Base-by-base conservation (phyloP, 441 rosid genomes). In the Erodium trifolium region DNA sequence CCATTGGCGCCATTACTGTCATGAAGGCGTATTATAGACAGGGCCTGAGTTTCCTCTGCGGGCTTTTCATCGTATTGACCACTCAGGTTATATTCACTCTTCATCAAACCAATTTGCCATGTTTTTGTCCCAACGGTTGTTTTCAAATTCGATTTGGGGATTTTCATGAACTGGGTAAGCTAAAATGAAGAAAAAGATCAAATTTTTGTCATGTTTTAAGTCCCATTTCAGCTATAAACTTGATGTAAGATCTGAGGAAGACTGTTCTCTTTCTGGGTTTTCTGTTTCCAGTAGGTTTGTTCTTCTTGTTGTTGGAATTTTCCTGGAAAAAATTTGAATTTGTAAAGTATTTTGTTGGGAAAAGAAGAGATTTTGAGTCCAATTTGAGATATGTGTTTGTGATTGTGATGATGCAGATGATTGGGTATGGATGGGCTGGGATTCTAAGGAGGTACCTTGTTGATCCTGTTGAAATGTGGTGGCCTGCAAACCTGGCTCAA, bases 381-480 rank as follows among this genome's bases (percentile, higher is more conserved):
- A n/a, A 14, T 4, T 53, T 53, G 18, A 53, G 14, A 14, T 53
- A 13, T 53, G 16, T 53, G 60, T 53, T 1, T 23, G 27, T 23
- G 27, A 23, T 14, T 53, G 60, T 53, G 60, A 53, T 53, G 60
- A 27, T 14, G 71, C 72, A 92, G 98, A 94, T 92, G 6, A 31
- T 92, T 41, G 96, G 96, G 23, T 92, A 92, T 57, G 95, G 96
- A 0, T 92, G 98, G 98, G 98, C 98, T 7, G 98, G 98, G 41
- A 78, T 92, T 63, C 59, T 92, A 67, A 81, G 96, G 79, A 90
- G 87, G 78, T 92, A 87, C 63, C 96, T 90, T 68, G 96, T 92
- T 49, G 98, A 92, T 70, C 98, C 98, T 8, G 96, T 93, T 6
- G 90, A 90, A 47, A 90, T 92, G 96, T 92, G 98, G 98, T 92